Percentiles rank a stretch among this genome's conserved stretches.
Evolutionary conservation across 495 filamentous ascomycete genomes (phyloP).

Genomic region (Hypoxylon rickii): DNA sequence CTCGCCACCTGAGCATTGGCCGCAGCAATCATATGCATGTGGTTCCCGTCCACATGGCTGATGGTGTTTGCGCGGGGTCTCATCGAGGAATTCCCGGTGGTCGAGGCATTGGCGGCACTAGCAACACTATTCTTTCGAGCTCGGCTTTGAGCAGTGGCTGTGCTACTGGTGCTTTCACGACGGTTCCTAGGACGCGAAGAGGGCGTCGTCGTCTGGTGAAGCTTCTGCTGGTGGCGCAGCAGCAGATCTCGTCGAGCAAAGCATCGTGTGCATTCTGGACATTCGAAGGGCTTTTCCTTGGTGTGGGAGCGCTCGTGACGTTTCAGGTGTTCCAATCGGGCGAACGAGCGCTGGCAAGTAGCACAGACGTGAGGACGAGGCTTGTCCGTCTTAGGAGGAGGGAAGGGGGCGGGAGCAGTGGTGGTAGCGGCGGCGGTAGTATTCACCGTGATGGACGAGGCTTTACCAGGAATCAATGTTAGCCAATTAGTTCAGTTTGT

Average conservation of each 20-base stretch:
- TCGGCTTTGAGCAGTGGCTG: slow-evolving; percentile 65
- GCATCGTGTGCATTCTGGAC: slow-evolving; percentile 91
- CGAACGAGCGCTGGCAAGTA: slow-evolving; percentile 92
- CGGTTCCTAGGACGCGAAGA: slow-evolving; percentile 85
- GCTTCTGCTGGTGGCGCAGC: slow-evolving; percentile 95
- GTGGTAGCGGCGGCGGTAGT: slow-evolving; percentile 47
- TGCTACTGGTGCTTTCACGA: slow-evolving; percentile 81
- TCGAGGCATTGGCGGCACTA: slow-evolving; percentile 56
- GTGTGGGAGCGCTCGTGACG: slow-evolving; percentile 98
- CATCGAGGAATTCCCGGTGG: slow-evolving; percentile 62
- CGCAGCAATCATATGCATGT: slow-evolving; percentile 72
- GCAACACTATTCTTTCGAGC: slow-evolving; percentile 93
- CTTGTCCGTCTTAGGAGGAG: slow-evolving; percentile 94
- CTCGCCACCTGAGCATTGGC: slow-evolving; percentile 53
- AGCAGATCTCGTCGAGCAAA: slow-evolving; percentile 94
- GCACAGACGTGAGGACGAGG: slow-evolving; percentile 92
- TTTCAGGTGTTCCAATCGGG: slow-evolving; percentile 94
- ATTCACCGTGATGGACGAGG: slow-evolving; percentile 57
- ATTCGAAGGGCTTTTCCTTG: slow-evolving; percentile 99
- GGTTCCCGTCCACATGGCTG: slow-evolving; percentile 83
- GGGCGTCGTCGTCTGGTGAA: slow-evolving; percentile 93
- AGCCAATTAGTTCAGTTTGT: slow-evolving; percentile 27
- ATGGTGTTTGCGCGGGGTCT: slow-evolving; percentile 95
- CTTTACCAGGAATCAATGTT: slow-evolving; percentile 41
- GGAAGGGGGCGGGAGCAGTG: slow-evolving; percentile 51